A percentile compares a stretch with the other conserved stretches of the same genome.
phyloP scores from a whole-genome alignment of 176 grass and related monocot species.

The Miscanthus lutarioriparius region DNA sequence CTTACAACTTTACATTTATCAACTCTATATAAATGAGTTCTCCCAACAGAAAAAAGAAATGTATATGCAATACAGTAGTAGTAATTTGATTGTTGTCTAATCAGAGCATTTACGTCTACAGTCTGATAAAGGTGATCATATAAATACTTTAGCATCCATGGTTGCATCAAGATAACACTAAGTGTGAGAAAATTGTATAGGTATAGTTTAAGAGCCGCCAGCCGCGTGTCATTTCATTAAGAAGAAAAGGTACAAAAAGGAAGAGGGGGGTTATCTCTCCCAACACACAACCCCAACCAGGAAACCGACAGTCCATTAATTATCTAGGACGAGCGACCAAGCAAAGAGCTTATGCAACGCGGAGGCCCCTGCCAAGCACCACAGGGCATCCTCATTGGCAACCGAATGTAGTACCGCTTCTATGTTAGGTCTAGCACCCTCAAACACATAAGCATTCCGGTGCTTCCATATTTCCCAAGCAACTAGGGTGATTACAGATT shows the following conservation, averaged over 20 bases:
- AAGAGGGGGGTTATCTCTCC: not conserved
- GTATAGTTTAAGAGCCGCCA: not conserved
- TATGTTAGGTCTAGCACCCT: not conserved
- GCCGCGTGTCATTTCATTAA: no score
- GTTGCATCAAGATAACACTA: not conserved
- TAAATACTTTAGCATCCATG: not conserved
- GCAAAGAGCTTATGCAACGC: not conserved
- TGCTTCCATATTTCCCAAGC: not conserved
- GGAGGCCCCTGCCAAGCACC: not conserved
- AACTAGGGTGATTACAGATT: not conserved
- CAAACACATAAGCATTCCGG: not conserved
- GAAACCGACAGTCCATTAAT: no score
- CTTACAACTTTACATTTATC: not conserved
- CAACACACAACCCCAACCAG: no score
- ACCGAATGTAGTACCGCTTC: not conserved
- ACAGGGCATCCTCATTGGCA: not conserved
- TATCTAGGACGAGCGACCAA: not conserved
- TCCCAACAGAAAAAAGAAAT: not conserved
- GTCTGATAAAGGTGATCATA: not conserved
- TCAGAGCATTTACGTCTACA: conserved; percentile 19
- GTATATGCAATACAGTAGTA: not conserved
- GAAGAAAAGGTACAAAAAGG: no score
- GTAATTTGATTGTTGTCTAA: not conserved
- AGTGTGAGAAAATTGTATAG: not conserved
- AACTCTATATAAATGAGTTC: not conserved